A percentile compares a stretch with the other conserved stretches of the same genome.
Evolutionary conservation across 2,329 filamentous ascomycete genomes (phyloP).

Genomic region (Xylaria sp.): DNA sequence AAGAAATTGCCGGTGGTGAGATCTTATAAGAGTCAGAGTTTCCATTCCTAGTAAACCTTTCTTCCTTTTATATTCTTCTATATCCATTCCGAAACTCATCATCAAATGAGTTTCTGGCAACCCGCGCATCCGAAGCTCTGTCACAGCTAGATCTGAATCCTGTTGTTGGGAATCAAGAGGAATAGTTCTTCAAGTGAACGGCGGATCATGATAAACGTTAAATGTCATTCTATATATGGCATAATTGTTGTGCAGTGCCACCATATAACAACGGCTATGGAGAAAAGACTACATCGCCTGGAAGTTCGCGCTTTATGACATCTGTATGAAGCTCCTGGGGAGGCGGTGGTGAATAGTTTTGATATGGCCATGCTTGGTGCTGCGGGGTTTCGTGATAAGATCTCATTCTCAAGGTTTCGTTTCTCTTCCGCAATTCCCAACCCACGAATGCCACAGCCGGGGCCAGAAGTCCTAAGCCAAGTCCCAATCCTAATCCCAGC

Average conservation of each 20-base stretch:
- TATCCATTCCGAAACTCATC: background rate
- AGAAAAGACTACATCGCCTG: background rate
- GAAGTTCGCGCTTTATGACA: background rate
- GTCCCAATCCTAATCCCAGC: conserved; percentile 33
- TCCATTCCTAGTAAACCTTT: background rate
- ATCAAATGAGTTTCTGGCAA: background rate
- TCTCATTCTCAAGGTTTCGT: background rate
- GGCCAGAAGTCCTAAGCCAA: conserved; percentile 23
- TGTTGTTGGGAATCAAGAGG: background rate
- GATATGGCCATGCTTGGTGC: background rate
- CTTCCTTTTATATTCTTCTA: background rate
- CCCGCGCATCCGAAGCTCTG: background rate
- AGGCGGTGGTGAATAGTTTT: background rate
- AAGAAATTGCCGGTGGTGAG: background rate
- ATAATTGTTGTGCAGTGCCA: background rate
- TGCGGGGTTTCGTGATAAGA: background rate
- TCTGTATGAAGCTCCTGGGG: background rate
- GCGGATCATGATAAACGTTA: background rate
- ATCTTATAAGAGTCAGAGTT: background rate
- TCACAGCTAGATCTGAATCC: background rate
- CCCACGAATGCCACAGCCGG: conserved; percentile 29
- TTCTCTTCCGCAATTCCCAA: conserved; percentile 31
- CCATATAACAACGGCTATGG: background rate
- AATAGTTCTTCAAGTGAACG: background rate
- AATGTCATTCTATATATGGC: background rate